Base-by-base conservation (phyloP, 169 alveolate species). In the Eimeria maxima region DNA sequence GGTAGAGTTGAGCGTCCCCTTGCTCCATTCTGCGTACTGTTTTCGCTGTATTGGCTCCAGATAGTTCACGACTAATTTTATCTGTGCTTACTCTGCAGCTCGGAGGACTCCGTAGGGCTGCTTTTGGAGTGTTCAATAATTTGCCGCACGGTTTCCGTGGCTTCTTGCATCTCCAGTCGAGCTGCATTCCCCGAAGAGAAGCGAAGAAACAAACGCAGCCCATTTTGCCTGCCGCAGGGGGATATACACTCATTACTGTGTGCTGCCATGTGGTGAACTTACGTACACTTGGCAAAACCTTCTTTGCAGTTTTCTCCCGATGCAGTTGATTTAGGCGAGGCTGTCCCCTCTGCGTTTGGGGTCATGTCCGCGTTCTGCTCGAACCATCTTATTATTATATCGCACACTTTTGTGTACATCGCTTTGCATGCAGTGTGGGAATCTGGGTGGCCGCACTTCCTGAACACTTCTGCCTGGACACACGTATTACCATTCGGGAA, bases 151-250 rank as follows among this genome's bases (percentile, higher is more conserved):
- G 47, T 91, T 57, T 76, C 91, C n/a, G 60, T 76, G 45, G 90
- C 95, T 76, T 91, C 95, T 13, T 76, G 91, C 42, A 91, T 42
- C 29, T 91, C 95, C 14, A 91, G 14, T 13, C 76, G 91, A 10
- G 74, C 95, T 91, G 91, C n/a, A 29, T 78, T 22, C 65, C 80
- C n/a, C 45, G 16, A 24, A 55, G 96, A 96, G 91, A 90, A 88
- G 90, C 92, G 84, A 80, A 94, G 89, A 88, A 94, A 16, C 7
- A 92, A 94, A 27, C 95, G 96, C 13, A 95, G 96, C 0, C 20
- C 6, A 22, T 27, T 27, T 44, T 0, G 47, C 47, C 81, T 27
- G 50, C 50, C 6, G 47, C 29, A 27, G 16, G 13, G 29, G 22
- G 7, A 38, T 13, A 71, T 71, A 24, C 50, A 67, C 10, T 22